Base-by-base conservation (phyloP, 805 yeast genomes). In the Ogataea degrootiae region DNA sequence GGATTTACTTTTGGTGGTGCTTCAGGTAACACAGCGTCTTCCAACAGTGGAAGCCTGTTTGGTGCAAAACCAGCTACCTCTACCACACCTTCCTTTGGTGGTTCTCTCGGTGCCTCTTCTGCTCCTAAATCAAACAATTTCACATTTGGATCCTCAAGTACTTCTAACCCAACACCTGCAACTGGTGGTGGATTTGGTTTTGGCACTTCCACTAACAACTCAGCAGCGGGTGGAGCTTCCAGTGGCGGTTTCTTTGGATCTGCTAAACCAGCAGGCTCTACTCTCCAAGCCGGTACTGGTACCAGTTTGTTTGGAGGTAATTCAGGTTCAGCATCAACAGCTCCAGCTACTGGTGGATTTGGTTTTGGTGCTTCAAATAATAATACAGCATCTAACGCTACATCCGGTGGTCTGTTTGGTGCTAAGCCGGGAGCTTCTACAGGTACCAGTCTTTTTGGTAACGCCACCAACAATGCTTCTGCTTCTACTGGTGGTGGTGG, bases 371-470 rank as follows among this genome's bases (percentile, higher is more conserved):
- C 16, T 14, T 37, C 34, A 26, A 44, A 46, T 36, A 51, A 37
- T 17, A 36, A n/a, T 29, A 37, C 58, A 34, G 47, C 48, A 47
- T 40, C 45, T 35, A 46, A 54, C 21, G 37, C 64, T 17, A 55
- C 63, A 12, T 34, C 48, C 1, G 69, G 71, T 2, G 72, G 71
- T 1, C 49, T 68, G 33, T 70, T 71, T 57, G 75, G 76, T 8
- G 50, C 55, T 42, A 58, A 50, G n/a, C 46, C 48, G 33, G 41
- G 43, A 22, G 29, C 31, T 26, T 26, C 31, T 26, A 8, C 9
- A 23, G 8, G 29, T 23, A 37, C 39, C 51, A n/a, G n/a, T 16
- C 17, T 16, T 12, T 36, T 16, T 8, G 38, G 38, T n/a, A 34
- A 34, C 36, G 12, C n/a, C 5, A 15, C 4, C 36, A 34, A 34